A percentile compares a stretch with the other conserved stretches of the same genome.
Conservation (phyloP, 805 yeast species). For the Wickerhamiella hasegawae region DNA sequence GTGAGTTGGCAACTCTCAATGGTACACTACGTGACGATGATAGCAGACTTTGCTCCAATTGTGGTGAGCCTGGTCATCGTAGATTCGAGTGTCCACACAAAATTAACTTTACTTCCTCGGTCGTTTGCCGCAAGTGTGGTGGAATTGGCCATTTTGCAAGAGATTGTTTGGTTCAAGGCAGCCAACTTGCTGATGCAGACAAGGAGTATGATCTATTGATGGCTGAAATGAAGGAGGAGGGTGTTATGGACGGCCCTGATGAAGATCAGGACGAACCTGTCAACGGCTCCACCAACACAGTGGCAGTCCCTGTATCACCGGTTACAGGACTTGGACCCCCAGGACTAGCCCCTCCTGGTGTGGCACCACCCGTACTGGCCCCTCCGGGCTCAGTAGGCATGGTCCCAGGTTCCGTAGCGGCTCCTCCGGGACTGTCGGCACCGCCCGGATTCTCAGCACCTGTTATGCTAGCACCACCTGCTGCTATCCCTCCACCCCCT, state of each 20-base stretch:
- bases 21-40: constrained; percentile 84
- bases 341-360: constrained; percentile 2
- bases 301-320: constrained; percentile 2
- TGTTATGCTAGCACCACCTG: constrained; percentile 11
- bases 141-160: constrained; percentile 72
- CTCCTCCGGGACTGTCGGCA: no score
- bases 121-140: constrained; percentile 70
- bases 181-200: constrained; percentile 33
- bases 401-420: no score
- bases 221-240: constrained; percentile 25
- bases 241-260: not conserved
- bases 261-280: not conserved
- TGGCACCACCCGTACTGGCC: constrained; percentile 3
- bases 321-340: constrained; percentile 5
- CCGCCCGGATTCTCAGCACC: not conserved
- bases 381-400: no score
- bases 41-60: constrained; percentile 34
- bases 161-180: constrained; percentile 47
- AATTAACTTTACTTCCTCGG: constrained; percentile 32
- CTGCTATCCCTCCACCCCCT: constrained; percentile 7
- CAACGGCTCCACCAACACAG: not conserved
- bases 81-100: constrained; percentile 45
- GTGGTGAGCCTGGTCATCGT: constrained; percentile 54
- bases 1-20: constrained; percentile 83
- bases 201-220: constrained; percentile 37